A percentile compares a stretch with the other conserved stretches of the same genome.
Evolutionary conservation across 2,329 filamentous ascomycete species (phyloP).

Genomic region (Pseudocercospora crystallina): DNA sequence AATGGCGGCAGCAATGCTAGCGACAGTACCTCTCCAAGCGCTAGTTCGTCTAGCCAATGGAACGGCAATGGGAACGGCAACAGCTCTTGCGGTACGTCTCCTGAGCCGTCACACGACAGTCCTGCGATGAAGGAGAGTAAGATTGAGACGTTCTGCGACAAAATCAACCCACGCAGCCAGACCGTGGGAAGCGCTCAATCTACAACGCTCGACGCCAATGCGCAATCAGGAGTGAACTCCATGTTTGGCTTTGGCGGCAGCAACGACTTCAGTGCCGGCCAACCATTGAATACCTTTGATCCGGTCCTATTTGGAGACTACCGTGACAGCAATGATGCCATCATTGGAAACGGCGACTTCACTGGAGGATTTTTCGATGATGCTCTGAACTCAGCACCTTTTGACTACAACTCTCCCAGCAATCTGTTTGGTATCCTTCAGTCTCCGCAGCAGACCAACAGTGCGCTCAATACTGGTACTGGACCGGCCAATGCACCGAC

Average conservation of each 20-base stretch:
- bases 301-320: constrained; percentile 90
- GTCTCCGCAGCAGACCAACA: constrained; percentile 34
- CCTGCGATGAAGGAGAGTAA: constrained; percentile 56
- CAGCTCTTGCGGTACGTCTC: constrained; percentile 71
- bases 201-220: constrained; percentile 14
- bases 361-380: constrained; percentile 74
- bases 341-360: constrained; percentile 69
- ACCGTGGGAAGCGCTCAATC: constrained; percentile 12
- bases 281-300: constrained; percentile 71
- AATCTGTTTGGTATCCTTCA: constrained; percentile 59
- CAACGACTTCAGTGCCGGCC: constrained; percentile 26
- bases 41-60: constrained; percentile 52
- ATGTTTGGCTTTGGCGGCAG: constrained; percentile 20
- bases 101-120: constrained; percentile 72
- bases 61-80: constrained; percentile 58
- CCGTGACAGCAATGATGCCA: constrained; percentile 81
- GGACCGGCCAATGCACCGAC: constrained; percentile 13
- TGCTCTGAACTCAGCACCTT: constrained; percentile 41
- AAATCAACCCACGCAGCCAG: constrained; percentile 47
- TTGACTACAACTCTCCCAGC: constrained; percentile 77
- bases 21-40: constrained; percentile 53
- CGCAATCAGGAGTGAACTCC: constrained; percentile 20
- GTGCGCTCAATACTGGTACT: constrained; percentile 12
- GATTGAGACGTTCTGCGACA: constrained; percentile 50
- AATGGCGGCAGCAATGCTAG: constrained; percentile 47